Evolutionary conservation across 352 stramenopile genomes (phyloP).

Genomic region (Globisporangium takayamanum): DNA sequence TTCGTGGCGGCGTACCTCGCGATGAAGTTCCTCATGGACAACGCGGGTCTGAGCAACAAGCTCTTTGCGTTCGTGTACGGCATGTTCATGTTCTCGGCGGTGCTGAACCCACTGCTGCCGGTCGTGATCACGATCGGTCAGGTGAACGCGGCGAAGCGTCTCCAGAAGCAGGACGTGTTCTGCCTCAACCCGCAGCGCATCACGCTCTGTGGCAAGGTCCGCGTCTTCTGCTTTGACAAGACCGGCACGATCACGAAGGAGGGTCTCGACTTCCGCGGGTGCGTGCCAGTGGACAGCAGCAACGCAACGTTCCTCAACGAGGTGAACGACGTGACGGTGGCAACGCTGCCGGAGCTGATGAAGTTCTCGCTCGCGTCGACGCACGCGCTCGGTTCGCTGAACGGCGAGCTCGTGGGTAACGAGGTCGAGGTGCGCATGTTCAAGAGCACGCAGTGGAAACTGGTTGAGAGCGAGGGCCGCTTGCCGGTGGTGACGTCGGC

Average conservation of each 20-base stretch:
- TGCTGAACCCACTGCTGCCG: conserved; percentile 81
- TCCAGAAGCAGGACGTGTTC: conserved; percentile 68
- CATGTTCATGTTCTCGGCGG: conserved; percentile 74
- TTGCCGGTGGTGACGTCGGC: conserved; percentile 37
- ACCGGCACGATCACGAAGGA: conserved; percentile 90
- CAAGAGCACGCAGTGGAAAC: conserved; percentile 56
- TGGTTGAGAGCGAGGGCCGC: conserved; percentile 46
- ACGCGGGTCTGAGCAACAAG: conserved; percentile 65
- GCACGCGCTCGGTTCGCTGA: conserved; percentile 70
- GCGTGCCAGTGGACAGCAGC: conserved; percentile 29
- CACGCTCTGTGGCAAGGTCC: conserved; percentile 86
- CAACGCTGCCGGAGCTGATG: conserved; percentile 29
- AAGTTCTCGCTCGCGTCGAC: conserved; percentile 74
- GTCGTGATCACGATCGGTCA: conserved; percentile 88
- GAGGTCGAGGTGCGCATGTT: conserved; percentile 89
- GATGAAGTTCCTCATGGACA: conserved; percentile 68
- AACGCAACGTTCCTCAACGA: conserved; percentile 38
- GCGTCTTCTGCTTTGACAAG: conserved; percentile 90
- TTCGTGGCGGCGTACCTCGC: conserved; percentile 63
- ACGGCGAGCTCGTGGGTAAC: conserved; percentile 77
- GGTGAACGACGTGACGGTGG: conserved; percentile 53
- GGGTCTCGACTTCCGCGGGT: conserved; percentile 78
- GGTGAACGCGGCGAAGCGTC: conserved; percentile 75
- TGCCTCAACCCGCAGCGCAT: conserved; percentile 83
- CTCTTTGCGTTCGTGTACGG: conserved; percentile 64